Base-by-base conservation (phyloP, 1,139 yeast genomes). In the Lodderomyces orthopsilosis region DNA sequence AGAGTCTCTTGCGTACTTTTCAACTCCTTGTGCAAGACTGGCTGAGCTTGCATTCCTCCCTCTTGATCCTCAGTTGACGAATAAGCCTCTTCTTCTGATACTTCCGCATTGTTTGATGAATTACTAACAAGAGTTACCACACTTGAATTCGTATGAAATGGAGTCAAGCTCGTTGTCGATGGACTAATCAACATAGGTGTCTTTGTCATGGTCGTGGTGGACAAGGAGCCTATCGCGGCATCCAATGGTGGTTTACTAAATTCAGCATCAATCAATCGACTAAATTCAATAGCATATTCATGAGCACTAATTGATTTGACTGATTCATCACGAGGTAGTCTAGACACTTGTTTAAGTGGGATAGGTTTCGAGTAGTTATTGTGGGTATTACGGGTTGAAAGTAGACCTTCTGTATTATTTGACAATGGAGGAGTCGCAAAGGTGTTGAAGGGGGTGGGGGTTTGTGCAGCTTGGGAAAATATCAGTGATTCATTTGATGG, bases 241-340 rank as follows among this genome's bases (percentile, higher is more conserved):
- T 27, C 32, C 32, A 27, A 13, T 13, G 32, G 32, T n/a, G 32
- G 32, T 13, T 27, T 27, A 9, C 32, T 27, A 38, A 57, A 58
- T 30, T 58, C 53, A 27, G 33, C 38, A 42, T 62, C 65, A 8
- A 71, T 63, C 19, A 61, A 63, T 37, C 53, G 56, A 15, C 61
- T 56, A 44, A 71, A 70, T 28, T 62, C 65, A 6, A 55, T 56
- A 15, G 67, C 63, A 24, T 59, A 53, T 43, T 64, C 62, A 3
- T 66, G 55, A 5, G 74, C 62, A 1, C 63, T 55, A 22, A 67
- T 51, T 2, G 74, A 68, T 35, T 55, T 62, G 6, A 50, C 39
- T 2, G 68, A 60, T 8, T 47, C 55, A 9, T 63, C 62, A 26
- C 51, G 41, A 6, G 38, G 26, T 2, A 47, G 19, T 19, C 9